Evolutionary conservation across 169 alveolate genomes (phyloP), one percentile per base, ranked within the genome.

Genomic region (Blepharisma undulans): DNA sequence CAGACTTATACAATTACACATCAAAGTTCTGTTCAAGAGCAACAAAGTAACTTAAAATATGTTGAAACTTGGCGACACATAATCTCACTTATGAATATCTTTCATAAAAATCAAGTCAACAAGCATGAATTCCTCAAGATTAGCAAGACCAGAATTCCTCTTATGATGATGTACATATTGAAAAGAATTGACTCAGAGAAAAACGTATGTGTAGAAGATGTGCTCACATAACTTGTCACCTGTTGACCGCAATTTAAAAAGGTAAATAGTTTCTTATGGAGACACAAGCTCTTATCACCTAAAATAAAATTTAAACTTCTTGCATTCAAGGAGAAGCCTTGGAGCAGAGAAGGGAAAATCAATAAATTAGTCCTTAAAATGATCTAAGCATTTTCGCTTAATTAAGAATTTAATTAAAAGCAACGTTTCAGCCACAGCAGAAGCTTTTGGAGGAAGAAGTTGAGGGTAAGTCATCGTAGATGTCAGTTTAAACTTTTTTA

Each of bases 161-260:
- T 99, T 93, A 95, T 66, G 98, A 97, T 95, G 98, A 98, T 95
- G 92, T 92, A 72, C 93, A 97, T 91, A 96, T 99, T 92, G 98
- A 98, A 61, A 93, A 97, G n/a, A n/a, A 76, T 99, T 78, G 98
- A 98, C 22, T 94, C 95, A 89, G 84, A 76, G 88, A 96, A 97
- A 22, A 95, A 98, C 74, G 97, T 95, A 95, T 98, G 99, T 82
- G 94, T 99, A 95, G 99, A 99, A 95, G 99, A 99, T 91, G 95
- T 99, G 92, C 98, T 99, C 85, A 99, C 99, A 94, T 99, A 99
- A 95, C 98, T 99, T 90, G 95, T 97, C 97, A 98, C 99, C 61
- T 98, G 99, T 93, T 99, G 99, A 61, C 99, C 99, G 66, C 98
- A 98, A 95, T 99, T 99, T 98, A 99, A 99, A 98, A 99, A 99